A percentile compares a stretch with the other conserved stretches of the same genome.
phyloP scores from a whole-genome alignment of 345 rosid species.

The Rhizophora mangle region DNA sequence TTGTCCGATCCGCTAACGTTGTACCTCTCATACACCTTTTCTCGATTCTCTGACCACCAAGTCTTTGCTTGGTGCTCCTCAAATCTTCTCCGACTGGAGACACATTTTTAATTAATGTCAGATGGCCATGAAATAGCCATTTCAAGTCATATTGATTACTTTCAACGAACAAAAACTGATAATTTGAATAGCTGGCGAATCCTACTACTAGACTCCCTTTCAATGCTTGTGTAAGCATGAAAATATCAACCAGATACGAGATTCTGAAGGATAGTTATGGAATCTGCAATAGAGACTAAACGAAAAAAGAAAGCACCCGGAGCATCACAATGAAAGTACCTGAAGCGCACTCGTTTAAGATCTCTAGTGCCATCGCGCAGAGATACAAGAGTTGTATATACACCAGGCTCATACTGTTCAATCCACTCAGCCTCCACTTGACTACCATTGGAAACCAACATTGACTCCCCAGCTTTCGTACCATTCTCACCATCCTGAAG shows the following conservation, averaged over 20 bases:
- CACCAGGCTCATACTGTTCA: conserved; percentile 93
- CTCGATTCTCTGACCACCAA: conserved; percentile 99
- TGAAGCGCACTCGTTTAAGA: conserved; percentile 97
- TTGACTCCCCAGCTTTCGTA: conserved; percentile 47
- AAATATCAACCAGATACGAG: no score
- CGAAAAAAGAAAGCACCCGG: not conserved
- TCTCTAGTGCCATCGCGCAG: conserved; percentile 94
- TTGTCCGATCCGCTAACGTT: conserved; percentile 77
- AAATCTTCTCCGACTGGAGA: conserved; percentile 82
- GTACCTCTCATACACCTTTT: conserved; percentile 77
- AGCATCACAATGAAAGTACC: conserved; percentile 39
- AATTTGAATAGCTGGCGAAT: not conserved
- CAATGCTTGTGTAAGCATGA: no score
- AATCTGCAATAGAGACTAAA: not conserved
- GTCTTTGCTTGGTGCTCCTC: conserved; percentile 92
- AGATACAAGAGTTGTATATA: conserved; percentile 81
- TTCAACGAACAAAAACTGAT: not conserved
- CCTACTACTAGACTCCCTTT: no score
- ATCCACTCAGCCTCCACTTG: conserved; percentile 91
- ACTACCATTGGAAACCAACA: conserved; percentile 35
- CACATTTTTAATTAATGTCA: conserved; percentile 2
- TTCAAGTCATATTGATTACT: not conserved
- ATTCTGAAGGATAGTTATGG: no score
- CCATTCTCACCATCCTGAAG: conserved; percentile 49
- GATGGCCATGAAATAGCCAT: not conserved